Percentiles rank a stretch among this genome's conserved stretches.
phyloP scores from a whole-genome alignment of 495 filamentous ascomycete genomes.

The Aspergillus wentii region DNA sequence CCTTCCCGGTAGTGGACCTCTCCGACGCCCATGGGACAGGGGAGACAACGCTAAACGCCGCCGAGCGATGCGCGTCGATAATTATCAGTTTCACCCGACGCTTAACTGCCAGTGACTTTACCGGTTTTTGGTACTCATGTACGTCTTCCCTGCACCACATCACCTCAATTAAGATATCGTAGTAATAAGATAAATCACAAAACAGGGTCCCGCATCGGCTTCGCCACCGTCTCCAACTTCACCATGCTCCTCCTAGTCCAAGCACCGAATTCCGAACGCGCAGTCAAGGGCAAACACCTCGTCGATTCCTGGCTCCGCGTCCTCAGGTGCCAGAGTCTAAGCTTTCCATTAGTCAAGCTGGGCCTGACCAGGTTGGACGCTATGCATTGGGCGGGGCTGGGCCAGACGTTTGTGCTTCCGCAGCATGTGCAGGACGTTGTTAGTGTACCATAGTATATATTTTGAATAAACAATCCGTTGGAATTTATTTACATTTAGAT shows the following conservation, averaged over 20 bases:
- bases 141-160: conserved; percentile 4
- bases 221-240: conserved; percentile 34
- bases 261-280: conserved; percentile 27
- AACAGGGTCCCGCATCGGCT: conserved; percentile 32
- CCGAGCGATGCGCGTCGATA: conserved; percentile 30
- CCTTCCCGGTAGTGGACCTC: conserved; percentile 21
- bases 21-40: conserved; percentile 20
- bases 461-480: too few species aligned
- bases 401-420: conserved; percentile 22
- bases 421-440: conserved; percentile 21
- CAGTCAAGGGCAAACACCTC: conserved; percentile 21
- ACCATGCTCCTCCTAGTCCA: conserved; percentile 30
- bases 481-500: too few species aligned
- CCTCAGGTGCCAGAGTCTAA: conserved; percentile 24
- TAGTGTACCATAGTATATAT: too few species aligned
- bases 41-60: conserved; percentile 25
- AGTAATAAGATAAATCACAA: not conserved
- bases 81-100: conserved; percentile 25
- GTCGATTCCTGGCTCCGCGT: conserved; percentile 30
- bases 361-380: conserved; percentile 28
- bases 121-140: conserved; percentile 35
- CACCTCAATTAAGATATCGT: not conserved
- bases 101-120: conserved; percentile 27
- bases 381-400: conserved; percentile 21
- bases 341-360: conserved; percentile 26